Conservation (phyloP, 495 filamentous ascomycete genomes). For the Podospora pseudocomata region DNA sequence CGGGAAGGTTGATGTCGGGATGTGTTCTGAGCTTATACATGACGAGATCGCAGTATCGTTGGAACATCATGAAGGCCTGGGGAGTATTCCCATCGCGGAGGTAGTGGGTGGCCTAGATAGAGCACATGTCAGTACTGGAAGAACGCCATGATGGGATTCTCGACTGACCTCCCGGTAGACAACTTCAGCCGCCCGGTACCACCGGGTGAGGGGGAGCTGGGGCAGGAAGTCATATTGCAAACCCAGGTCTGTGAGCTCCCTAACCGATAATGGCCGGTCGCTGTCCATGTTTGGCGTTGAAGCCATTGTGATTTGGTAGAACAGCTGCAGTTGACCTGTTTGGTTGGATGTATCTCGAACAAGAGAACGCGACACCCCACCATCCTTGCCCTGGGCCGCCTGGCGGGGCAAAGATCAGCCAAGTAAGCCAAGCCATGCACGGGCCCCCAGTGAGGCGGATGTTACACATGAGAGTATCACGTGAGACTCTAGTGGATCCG, state of each 20-base stretch:
- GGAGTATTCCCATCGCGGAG: conserved; percentile 79
- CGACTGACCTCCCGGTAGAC: conserved; percentile 69
- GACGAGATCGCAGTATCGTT: conserved; percentile 73
- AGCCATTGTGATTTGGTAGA: background rate
- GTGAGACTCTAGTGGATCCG: background rate
- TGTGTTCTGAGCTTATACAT: conserved; percentile 58
- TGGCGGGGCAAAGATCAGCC: background rate
- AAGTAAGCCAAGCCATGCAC: background rate
- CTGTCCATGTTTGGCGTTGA: background rate
- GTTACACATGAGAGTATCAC: background rate
- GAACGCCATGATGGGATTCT: background rate
- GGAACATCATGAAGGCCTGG: conserved; percentile 81
- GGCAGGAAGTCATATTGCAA: conserved; percentile 75
- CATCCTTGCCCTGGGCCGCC: background rate
- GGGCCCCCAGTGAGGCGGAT: too few relatives aligned
- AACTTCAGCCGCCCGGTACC: conserved; percentile 75
- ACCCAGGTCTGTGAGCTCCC: conserved; percentile 68
- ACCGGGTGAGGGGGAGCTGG: conserved; percentile 67
- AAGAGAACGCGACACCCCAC: background rate
- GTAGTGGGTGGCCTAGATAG: conserved; percentile 57
- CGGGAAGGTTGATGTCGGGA: conserved; percentile 59
- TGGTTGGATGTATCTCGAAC: background rate
- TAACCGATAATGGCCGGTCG: conserved; percentile 62
- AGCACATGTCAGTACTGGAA: conserved; percentile 2
- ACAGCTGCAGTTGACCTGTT: conserved; percentile 3